Percentiles rank a stretch among this genome's conserved stretches.
These are phyloP conservation scores for Gossypium aridum DNA, from an alignment of 441 rosid genomes.

Conservation along the genomic window DNA sequence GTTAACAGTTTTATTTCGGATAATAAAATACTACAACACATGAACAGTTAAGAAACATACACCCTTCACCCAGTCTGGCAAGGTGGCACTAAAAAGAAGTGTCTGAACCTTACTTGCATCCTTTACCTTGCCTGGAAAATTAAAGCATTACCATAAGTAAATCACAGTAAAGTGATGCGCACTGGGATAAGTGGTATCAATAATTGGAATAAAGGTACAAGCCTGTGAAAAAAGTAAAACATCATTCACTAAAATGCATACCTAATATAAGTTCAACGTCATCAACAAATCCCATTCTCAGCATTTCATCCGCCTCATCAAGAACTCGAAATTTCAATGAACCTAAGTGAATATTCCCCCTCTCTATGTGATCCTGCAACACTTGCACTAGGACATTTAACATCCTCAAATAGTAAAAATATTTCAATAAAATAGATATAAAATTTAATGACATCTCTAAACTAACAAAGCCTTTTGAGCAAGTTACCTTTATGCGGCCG, in stretches of 20 bases:
- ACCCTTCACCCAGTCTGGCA: constrained; percentile 85
- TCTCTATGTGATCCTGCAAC: constrained; percentile 78
- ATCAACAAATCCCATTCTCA: constrained; percentile 95
- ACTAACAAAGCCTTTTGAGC: constrained; percentile 5
- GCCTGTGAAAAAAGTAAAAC: not conserved
- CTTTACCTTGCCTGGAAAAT: constrained; percentile 67
- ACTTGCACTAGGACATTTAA: not conserved
- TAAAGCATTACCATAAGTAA: not conserved
- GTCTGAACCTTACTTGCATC: constrained; percentile 89
- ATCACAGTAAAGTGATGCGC: not conserved
- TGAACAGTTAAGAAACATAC: constrained; percentile 37
- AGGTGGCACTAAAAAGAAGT: constrained; percentile 94
- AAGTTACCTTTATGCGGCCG: constrained; percentile 75
- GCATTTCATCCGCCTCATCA: constrained; percentile 98
- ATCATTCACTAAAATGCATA: constrained; percentile 13
- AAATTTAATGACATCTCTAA: not conserved
- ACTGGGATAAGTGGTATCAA: not conserved
- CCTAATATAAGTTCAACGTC: constrained; percentile 93
- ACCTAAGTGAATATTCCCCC: constrained; percentile 57
- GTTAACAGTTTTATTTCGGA: not conserved
- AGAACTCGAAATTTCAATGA: constrained; percentile 79
- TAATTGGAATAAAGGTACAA: not conserved
- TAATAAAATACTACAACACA: not conserved
- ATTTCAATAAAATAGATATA: not conserved
- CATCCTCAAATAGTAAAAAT: not conserved